phyloP scores from a whole-genome alignment of 2,329 filamentous ascomycete genomes.

The Claviceps digitariae region DNA sequence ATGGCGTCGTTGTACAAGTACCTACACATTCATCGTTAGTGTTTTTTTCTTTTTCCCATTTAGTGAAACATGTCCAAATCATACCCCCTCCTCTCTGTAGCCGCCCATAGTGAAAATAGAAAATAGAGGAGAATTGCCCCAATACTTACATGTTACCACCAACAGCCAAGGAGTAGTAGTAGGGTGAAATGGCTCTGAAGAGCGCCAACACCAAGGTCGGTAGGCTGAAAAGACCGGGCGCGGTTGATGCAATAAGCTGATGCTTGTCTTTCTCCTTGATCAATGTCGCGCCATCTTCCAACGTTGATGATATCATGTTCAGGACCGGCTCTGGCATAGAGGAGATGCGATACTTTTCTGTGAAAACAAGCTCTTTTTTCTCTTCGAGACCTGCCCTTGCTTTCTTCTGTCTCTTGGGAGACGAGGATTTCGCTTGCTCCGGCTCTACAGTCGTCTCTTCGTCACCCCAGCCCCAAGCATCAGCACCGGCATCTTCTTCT shows the following conservation, averaged over 20 bases:
- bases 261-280: slow-evolving; percentile 36
- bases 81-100: no score
- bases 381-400: slow-evolving; percentile 16
- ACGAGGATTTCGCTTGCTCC: slow-evolving; percentile 7
- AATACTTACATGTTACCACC: slow-evolving; percentile 49
- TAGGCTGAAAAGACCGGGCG: slow-evolving; percentile 54
- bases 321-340: slow-evolving; percentile 72
- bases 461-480: slow-evolving; percentile 80
- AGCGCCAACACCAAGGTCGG: slow-evolving; percentile 64
- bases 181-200: slow-evolving; percentile 63
- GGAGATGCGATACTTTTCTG: slow-evolving; percentile 79
- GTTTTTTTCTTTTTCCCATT: neutral
- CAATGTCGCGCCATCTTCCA: slow-evolving; percentile 48
- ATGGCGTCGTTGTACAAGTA: slow-evolving; percentile 55
- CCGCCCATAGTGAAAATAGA: no score
- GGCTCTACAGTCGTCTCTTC: slow-evolving; percentile 34
- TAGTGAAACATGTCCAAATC: neutral
- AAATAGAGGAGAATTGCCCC: neutral
- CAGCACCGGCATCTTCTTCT: slow-evolving; percentile 33
- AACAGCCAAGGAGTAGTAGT: slow-evolving; percentile 52
- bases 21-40: slow-evolving; percentile 22
- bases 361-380: slow-evolving; percentile 58
- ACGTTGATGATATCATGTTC: slow-evolving; percentile 44
- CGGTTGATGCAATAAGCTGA: slow-evolving; percentile 52
- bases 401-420: slow-evolving; percentile 6